Conservation (phyloP, 345 rosid genomes). For the Heritiera littoralis region DNA sequence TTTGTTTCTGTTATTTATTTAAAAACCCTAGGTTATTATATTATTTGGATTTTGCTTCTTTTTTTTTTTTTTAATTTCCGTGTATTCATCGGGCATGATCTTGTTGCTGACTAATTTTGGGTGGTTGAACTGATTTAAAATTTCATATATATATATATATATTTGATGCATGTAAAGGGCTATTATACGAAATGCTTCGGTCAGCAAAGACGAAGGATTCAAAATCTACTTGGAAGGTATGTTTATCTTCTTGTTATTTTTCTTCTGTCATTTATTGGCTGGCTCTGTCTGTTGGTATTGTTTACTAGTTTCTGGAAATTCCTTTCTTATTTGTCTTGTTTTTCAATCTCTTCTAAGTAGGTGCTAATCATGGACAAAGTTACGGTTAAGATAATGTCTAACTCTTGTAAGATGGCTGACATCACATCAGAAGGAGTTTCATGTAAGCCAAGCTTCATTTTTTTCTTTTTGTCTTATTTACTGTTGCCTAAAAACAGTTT, state of each 20-base stretch:
- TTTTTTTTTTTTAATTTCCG: background rate
- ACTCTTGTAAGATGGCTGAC: slow-evolving; percentile 95
- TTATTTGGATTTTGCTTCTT: background rate
- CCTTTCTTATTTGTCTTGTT: background rate
- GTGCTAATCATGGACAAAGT: slow-evolving; percentile 98
- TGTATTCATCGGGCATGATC: slow-evolving; percentile 2
- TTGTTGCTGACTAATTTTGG: slow-evolving; percentile 11
- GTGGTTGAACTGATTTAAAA: slow-evolving; percentile 14
- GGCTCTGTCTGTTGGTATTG: slow-evolving; percentile 3
- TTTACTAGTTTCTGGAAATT: background rate
- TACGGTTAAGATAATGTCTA: slow-evolving; percentile 95
- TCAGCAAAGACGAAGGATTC: slow-evolving; percentile 84
- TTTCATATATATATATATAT: background rate
- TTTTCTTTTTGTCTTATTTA: background rate
- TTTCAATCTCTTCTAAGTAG: slow-evolving; percentile 38
- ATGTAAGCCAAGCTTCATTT: slow-evolving; percentile 56
- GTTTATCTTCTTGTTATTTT: slow-evolving; percentile 20
- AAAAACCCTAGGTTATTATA: background rate
- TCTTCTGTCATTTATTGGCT: slow-evolving; percentile 2
- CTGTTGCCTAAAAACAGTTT: background rate
- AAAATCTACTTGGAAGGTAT: slow-evolving; percentile 95
- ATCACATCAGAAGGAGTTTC: slow-evolving; percentile 98
- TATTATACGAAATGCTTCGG: slow-evolving; percentile 94
- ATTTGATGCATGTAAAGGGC: slow-evolving; percentile 52
- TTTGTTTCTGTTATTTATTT: background rate